A percentile compares a stretch with the other conserved stretches of the same genome.
phyloP scores from a whole-genome alignment of 345 rosid species.

The Eucalyptus grandis region DNA sequence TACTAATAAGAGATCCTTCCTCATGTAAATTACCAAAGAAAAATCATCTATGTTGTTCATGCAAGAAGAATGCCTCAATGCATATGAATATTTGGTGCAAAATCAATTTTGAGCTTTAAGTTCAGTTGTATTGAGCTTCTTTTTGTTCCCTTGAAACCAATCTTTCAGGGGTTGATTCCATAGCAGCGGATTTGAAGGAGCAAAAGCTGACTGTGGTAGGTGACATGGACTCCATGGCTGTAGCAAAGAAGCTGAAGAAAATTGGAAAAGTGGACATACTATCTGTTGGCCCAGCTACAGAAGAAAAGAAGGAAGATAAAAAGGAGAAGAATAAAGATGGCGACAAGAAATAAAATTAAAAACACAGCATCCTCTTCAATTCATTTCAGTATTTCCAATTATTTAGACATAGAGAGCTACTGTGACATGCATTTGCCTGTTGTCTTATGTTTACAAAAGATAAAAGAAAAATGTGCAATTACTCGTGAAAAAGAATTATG shows the following conservation, averaged over 20 bases:
- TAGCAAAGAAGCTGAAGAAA: slow-evolving; percentile 19
- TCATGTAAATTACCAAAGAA: not conserved
- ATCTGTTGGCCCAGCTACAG: slow-evolving; percentile 8
- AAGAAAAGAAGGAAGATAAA: slow-evolving; percentile 4
- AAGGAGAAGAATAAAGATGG: not conserved
- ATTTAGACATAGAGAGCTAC: not conserved
- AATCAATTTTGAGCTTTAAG: not conserved
- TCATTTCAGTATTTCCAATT: not conserved
- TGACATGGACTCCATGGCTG: slow-evolving; percentile 9
- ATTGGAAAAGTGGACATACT: slow-evolving; percentile 13
- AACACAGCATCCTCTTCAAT: not conserved
- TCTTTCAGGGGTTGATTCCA: slow-evolving; percentile 19
- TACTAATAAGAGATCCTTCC: not conserved
- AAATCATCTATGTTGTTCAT: not conserved
- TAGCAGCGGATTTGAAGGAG: slow-evolving; percentile 6
- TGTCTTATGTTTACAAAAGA: not conserved
- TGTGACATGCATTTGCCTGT: not conserved
- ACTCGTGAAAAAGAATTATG: not conserved
- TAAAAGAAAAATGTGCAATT: not conserved
- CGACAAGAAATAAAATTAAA: not conserved
- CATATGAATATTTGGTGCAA: not conserved
- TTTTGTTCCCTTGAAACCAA: not conserved
- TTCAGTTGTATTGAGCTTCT: not conserved
- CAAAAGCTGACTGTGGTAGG: slow-evolving; percentile 1
- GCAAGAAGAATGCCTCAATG: not conserved